Evolutionary conservation across 306 rosid species (phyloP).

Genomic region (Castanea crenata): DNA sequence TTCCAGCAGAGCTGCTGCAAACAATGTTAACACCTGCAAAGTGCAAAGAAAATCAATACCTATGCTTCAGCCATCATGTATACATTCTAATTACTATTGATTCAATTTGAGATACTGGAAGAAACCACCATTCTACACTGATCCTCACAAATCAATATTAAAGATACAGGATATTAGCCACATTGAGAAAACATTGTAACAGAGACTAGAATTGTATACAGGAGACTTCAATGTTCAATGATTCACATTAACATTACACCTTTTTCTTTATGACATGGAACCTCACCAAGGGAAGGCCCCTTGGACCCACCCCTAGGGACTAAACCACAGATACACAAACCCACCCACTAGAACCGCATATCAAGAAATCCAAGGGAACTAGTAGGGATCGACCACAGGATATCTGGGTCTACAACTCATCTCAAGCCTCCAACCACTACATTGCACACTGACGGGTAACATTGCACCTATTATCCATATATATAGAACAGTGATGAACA

Average conservation of each 20-base stretch:
- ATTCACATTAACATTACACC: slow-evolving; percentile 3
- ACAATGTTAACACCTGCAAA: slow-evolving; percentile 69
- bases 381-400: no score
- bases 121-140: neutral
- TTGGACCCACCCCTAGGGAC: no score
- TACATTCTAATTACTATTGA: no score
- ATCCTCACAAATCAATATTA: neutral
- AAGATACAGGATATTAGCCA: slow-evolving; percentile 13
- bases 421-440: no score
- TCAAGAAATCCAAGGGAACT: no score
- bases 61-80: slow-evolving; percentile 1
- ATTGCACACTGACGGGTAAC: neutral
- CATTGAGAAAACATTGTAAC: slow-evolving; percentile 2
- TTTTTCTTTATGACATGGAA: no score
- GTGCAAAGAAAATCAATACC: slow-evolving; percentile 24
- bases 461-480: neutral
- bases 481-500: neutral
- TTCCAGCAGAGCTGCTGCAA: slow-evolving; percentile 93
- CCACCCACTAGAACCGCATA: no score
- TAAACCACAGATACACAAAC: no score
- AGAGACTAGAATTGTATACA: neutral
- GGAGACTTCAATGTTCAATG: neutral
- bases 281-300: no score
- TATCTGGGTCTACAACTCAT: no score
- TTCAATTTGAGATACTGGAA: neutral